These are phyloP conservation scores for Phytophthora palmivora DNA, from an alignment of 352 stramenopile genomes.

Conservation along the genomic window DNA sequence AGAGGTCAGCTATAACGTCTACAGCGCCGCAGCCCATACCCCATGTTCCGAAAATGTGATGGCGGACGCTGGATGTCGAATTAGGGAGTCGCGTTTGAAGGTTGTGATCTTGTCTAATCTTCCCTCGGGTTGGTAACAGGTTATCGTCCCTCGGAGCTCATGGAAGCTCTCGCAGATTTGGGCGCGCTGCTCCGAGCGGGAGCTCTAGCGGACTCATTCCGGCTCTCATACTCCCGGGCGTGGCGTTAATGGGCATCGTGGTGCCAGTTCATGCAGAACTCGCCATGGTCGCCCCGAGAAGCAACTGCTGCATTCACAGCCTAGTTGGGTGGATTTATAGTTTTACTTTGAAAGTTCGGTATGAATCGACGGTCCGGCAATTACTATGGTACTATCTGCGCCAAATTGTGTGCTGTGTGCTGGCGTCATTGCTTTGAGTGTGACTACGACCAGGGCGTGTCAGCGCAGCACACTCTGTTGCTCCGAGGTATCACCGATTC, in stretches of 20 bases:
- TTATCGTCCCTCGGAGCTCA: constrained; percentile 6
- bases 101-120: constrained; percentile 15
- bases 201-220: constrained; percentile 9
- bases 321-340: constrained; percentile 9
- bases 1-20: constrained; percentile 15
- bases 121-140: constrained; percentile 28
- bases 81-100: constrained; percentile 9
- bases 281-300: background rate
- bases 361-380: constrained; percentile 21
- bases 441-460: background rate
- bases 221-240: background rate
- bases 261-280: background rate
- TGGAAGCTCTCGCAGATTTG: constrained; percentile 20
- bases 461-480: background rate
- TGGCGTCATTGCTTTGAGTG: constrained; percentile 22
- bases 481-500: background rate
- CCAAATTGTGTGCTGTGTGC: constrained; percentile 16
- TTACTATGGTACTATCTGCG: constrained; percentile 23
- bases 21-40: constrained; percentile 1
- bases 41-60: background rate
- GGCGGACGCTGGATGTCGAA: constrained; percentile 12
- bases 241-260: background rate
- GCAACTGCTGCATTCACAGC: background rate
- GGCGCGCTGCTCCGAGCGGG: constrained; percentile 20
- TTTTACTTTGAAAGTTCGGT: constrained; percentile 24